These are phyloP conservation scores for Rhodotorula sp. DNA, from an alignment of 1,284 basidiomycete genomes.

Conservation along the genomic window DNA sequence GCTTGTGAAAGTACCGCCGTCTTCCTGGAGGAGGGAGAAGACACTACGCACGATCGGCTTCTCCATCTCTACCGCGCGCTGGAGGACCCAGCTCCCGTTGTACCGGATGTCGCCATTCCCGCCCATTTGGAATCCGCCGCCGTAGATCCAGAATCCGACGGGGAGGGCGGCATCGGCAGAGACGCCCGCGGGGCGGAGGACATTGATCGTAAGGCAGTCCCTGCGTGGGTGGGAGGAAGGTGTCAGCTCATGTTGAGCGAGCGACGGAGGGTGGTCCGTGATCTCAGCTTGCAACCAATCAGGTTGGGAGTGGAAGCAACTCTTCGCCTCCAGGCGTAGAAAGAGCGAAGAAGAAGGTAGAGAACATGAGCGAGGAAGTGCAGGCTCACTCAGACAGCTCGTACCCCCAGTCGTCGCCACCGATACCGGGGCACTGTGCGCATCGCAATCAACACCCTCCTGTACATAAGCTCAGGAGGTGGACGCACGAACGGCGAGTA, in stretches of 20 bases:
- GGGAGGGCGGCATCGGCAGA: conserved; percentile 57
- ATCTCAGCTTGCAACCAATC: no score
- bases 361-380: background rate
- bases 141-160: conserved; percentile 57
- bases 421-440: conserved; percentile 28
- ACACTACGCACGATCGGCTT: conserved; percentile 29
- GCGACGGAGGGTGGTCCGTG: no score
- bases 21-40: no score
- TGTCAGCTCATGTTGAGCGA: no score
- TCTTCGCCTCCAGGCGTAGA: background rate
- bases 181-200: conserved; percentile 55
- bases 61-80: conserved; percentile 35
- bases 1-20: background rate
- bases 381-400: conserved; percentile 15
- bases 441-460: background rate
- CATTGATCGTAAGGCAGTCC: conserved; percentile 62
- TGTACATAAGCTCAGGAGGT: accelerated
- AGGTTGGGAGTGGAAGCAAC: background rate
- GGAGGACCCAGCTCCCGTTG: conserved; percentile 31
- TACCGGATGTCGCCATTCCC: conserved; percentile 23
- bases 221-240: background rate
- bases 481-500: conserved; percentile 23
- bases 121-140: conserved; percentile 32
- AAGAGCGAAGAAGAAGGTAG: no score
- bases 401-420: conserved; percentile 24